phyloP scores from a whole-genome alignment of 768 basidiomycete species.

The Tricholoma terreum region DNA sequence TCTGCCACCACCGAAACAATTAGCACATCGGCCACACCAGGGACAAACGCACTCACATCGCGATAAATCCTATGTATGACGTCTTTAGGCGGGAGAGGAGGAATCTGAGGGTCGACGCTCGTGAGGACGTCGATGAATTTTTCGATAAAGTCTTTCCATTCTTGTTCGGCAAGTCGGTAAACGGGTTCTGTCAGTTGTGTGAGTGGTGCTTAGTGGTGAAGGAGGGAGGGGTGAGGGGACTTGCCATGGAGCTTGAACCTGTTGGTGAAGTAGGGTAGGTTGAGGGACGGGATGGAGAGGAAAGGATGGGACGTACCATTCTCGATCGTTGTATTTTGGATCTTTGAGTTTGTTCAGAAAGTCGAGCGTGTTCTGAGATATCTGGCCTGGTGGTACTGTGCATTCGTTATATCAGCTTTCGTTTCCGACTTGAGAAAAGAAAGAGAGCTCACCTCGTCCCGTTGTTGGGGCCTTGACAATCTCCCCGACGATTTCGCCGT shows the following conservation, averaged over 20 bases:
- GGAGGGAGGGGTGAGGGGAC: constrained; percentile 1
- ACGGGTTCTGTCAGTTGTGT: constrained; percentile 54
- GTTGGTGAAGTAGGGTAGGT: not conserved
- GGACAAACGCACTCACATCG: constrained; percentile 50
- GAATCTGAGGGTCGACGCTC: constrained; percentile 79
- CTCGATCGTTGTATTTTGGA: constrained; percentile 78
- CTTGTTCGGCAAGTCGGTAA: constrained; percentile 78
- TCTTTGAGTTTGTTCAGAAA: constrained; percentile 71
- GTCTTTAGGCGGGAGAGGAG: constrained; percentile 87
- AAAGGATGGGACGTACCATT: constrained; percentile 50
- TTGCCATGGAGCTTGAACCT: constrained; percentile 85
- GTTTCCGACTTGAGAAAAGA: not conserved
- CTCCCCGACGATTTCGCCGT: constrained; percentile 66
- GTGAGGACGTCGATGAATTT: constrained; percentile 62
- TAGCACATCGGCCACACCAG: not conserved
- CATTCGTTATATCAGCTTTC: not conserved
- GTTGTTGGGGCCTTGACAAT: constrained; percentile 81
- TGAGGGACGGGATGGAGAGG: not conserved
- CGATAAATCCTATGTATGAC: constrained; percentile 91
- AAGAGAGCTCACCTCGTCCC: constrained; percentile 58
- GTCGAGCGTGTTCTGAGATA: constrained; percentile 82
- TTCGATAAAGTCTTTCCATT: constrained; percentile 86
- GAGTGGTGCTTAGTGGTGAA: not conserved
- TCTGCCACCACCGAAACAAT: constrained; percentile 43
- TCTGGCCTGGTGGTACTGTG: constrained; percentile 76